Conservation (phyloP, 106 monocot species). For the Phalaenopsis equestris region DNA sequence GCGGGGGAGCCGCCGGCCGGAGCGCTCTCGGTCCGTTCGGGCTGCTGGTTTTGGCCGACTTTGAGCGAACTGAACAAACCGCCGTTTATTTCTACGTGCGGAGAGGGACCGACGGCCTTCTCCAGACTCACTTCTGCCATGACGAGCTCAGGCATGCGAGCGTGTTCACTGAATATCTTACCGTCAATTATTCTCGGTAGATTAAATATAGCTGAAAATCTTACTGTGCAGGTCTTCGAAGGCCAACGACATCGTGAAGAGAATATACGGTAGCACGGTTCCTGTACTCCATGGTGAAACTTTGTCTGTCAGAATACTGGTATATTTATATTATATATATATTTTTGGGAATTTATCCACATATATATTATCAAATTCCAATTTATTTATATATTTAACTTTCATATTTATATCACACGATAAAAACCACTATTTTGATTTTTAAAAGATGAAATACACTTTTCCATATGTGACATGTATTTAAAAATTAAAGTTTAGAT, state of each 20-base stretch:
- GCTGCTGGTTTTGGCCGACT: slow-evolving; percentile 56
- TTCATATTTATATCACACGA: too few relatives aligned
- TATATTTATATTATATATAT: not conserved
- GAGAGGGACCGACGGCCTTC: slow-evolving; percentile 30
- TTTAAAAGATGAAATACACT: too few relatives aligned
- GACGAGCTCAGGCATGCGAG: slow-evolving; percentile 79
- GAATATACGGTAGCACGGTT: slow-evolving; percentile 49
- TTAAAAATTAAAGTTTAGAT: too few relatives aligned
- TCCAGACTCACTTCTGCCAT: slow-evolving; percentile 67
- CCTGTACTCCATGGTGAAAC: slow-evolving; percentile 52
- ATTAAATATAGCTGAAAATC: not conserved
- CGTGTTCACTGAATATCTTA: not conserved
- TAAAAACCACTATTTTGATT: too few relatives aligned
- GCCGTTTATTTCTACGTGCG: slow-evolving; percentile 78
- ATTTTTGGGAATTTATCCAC: too few relatives aligned
- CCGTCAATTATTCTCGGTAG: not conserved
- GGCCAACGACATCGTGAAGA: slow-evolving; percentile 58
- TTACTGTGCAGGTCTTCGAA: slow-evolving; percentile 31
- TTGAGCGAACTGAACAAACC: slow-evolving; percentile 59
- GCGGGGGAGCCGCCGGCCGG: slow-evolving; percentile 56
- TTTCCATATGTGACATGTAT: too few relatives aligned
- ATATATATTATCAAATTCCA: too few relatives aligned
- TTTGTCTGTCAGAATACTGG: slow-evolving; percentile 44
- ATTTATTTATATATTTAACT: too few relatives aligned
- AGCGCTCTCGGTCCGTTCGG: slow-evolving; percentile 78